Conservation (phyloP, 495 filamentous ascomycete species). For the Hypoxylon subgilvum region DNA sequence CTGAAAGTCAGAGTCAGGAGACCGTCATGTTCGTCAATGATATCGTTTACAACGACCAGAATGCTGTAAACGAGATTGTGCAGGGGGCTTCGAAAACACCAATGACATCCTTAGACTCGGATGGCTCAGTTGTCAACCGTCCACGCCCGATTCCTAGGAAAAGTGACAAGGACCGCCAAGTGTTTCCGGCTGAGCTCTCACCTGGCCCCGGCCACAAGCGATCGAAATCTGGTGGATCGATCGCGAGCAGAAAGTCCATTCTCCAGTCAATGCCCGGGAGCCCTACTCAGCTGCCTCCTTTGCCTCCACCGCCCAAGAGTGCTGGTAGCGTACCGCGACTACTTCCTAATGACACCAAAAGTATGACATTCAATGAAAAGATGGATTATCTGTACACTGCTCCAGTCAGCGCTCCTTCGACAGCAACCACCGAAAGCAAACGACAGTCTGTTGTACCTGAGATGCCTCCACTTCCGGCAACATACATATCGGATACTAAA, state of each 20-base stretch:
- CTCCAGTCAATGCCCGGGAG: slow-evolving; percentile 53
- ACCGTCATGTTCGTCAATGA: slow-evolving; percentile 61
- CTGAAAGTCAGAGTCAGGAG: slow-evolving; percentile 43
- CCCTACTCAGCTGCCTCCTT: slow-evolving; percentile 54
- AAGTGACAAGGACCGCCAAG: slow-evolving; percentile 43
- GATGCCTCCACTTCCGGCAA: slow-evolving; percentile 46
- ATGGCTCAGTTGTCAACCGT: slow-evolving; percentile 53
- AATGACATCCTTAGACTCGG: slow-evolving; percentile 31
- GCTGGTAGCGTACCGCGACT: slow-evolving; percentile 40
- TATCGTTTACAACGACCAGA: slow-evolving; percentile 57
- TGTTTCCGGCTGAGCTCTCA: slow-evolving; percentile 51
- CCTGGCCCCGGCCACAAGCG: slow-evolving; percentile 45
- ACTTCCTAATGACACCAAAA: slow-evolving; percentile 55
- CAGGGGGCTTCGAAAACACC: slow-evolving; percentile 44
- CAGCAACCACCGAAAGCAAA: slow-evolving; percentile 13
- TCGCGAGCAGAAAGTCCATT: slow-evolving; percentile 51
- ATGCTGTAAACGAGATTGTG: slow-evolving; percentile 53
- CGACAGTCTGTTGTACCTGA: slow-evolving; percentile 53
- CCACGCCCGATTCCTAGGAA: slow-evolving; percentile 60
- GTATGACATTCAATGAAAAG: slow-evolving; percentile 62
- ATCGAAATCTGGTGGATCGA: slow-evolving; percentile 53
- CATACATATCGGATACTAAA: slow-evolving; percentile 31
- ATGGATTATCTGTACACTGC: slow-evolving; percentile 55
- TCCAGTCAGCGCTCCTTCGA: slow-evolving; percentile 45
- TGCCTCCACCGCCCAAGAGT: slow-evolving; percentile 53